These are phyloP conservation scores for Tricladium varicosporioides DNA, from an alignment of 2,329 filamentous ascomycete genomes.

Conservation along the genomic window DNA sequence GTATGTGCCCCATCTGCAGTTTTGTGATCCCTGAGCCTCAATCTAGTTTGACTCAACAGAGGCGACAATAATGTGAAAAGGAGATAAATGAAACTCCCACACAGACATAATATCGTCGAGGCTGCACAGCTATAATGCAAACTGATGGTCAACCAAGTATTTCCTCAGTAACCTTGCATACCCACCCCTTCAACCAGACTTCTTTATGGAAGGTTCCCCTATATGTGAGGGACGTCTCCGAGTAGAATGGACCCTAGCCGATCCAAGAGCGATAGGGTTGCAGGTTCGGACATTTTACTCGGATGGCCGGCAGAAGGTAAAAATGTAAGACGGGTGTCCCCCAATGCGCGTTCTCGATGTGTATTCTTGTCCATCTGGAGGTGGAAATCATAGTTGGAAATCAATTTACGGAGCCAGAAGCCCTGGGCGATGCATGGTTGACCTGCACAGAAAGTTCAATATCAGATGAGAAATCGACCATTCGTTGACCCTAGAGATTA, in stretches of 20 bases:
- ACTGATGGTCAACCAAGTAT: background rate
- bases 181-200: background rate
- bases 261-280: background rate
- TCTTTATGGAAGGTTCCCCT: background rate
- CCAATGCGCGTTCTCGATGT: background rate
- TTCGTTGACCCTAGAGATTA: conserved; percentile 1
- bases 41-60: background rate
- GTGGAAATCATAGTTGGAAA: no score
- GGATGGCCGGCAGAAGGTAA: background rate
- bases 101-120: background rate
- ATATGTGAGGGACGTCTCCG: background rate
- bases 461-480: conserved; percentile 9
- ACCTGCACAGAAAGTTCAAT: conserved; percentile 7
- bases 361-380: no score
- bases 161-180: background rate
- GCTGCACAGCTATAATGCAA: background rate
- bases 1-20: background rate
- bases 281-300: background rate
- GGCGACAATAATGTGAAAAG: background rate
- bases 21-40: background rate
- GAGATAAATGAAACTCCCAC: background rate
- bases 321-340: background rate
- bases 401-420: no score
- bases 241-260: background rate
- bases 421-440: background rate